Evolutionary conservation across 305 asterid species (phyloP).

Genomic region (Fraxinus latifolia): DNA sequence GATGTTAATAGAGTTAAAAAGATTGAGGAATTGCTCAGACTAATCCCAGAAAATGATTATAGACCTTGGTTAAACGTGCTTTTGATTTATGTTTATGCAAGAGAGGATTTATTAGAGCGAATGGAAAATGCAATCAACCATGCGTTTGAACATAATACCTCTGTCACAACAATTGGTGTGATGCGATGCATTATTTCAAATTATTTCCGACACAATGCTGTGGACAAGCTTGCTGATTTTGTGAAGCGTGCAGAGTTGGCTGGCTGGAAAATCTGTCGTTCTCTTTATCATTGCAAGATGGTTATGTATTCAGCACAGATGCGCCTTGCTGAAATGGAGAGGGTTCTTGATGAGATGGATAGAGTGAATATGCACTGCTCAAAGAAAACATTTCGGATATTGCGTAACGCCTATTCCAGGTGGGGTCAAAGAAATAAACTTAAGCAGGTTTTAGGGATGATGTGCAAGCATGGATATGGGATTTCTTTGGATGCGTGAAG

Average conservation of each 20-base stretch:
- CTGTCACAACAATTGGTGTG: slow-evolving; percentile 34
- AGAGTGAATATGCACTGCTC: slow-evolving; percentile 44
- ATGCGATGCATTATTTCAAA: slow-evolving; percentile 58
- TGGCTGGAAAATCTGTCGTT: slow-evolving; percentile 73
- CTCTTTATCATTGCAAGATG: slow-evolving; percentile 81
- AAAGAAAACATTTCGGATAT: slow-evolving; percentile 60
- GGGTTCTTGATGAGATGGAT: slow-evolving; percentile 48
- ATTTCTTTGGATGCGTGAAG: slow-evolving; percentile 28
- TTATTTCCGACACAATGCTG: slow-evolving; percentile 68
- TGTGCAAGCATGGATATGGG: slow-evolving; percentile 62
- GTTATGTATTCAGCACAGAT: slow-evolving; percentile 57
- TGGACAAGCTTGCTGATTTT: slow-evolving; percentile 67
- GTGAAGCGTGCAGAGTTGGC: slow-evolving; percentile 53
- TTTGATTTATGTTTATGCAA: slow-evolving; percentile 70
- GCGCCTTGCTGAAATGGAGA: slow-evolving; percentile 43
- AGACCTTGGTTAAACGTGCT: slow-evolving; percentile 62
- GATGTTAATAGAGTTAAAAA: slow-evolving; percentile 45
- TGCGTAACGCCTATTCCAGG: slow-evolving; percentile 44
- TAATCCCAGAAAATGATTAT: slow-evolving; percentile 52
- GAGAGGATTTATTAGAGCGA: slow-evolving; percentile 51
- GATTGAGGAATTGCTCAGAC: slow-evolving; percentile 51
- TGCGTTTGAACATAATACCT: slow-evolving; percentile 52
- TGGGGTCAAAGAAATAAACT: slow-evolving; percentile 53
- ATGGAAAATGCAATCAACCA: slow-evolving; percentile 59
- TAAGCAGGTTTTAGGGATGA: slow-evolving; percentile 55